Percentiles rank a stretch among this genome's conserved stretches.
Conservation (phyloP, 805 yeast genomes). For the Aciculoconidium aculeatum region DNA sequence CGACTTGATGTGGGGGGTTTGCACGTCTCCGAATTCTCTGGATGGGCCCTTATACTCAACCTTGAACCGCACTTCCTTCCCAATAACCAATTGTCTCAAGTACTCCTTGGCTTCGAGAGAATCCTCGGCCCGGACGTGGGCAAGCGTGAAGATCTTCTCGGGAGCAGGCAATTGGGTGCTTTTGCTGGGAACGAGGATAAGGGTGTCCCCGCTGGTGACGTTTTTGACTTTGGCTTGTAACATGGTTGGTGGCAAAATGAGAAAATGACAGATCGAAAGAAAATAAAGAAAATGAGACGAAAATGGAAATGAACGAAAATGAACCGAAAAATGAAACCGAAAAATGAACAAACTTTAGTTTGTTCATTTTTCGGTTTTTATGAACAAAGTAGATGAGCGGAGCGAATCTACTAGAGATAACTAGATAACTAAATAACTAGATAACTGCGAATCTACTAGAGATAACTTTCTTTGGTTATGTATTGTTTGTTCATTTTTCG, state of each 20-base stretch:
- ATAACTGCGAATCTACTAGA: too few relatives aligned
- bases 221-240: slow-evolving; percentile 64
- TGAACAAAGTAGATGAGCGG: too few relatives aligned
- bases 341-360: too few relatives aligned
- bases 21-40: slow-evolving; percentile 68
- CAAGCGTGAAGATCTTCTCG: slow-evolving; percentile 61
- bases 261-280: too few relatives aligned
- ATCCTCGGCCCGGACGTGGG: slow-evolving; percentile 55
- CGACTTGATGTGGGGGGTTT: slow-evolving; percentile 57
- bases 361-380: too few relatives aligned
- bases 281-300: too few relatives aligned
- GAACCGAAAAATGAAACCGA: neutral
- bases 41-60: slow-evolving; percentile 47
- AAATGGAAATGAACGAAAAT: neutral
- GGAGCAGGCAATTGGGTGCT: slow-evolving; percentile 37
- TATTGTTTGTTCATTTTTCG: too few relatives aligned
- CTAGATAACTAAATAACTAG: too few relatives aligned
- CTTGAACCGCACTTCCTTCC: slow-evolving; percentile 56
- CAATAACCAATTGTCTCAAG: slow-evolving; percentile 56
- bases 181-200: slow-evolving; percentile 50
- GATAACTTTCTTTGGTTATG: too few relatives aligned
- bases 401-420: too few relatives aligned
- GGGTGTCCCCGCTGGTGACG: slow-evolving; percentile 66
- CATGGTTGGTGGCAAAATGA: too few relatives aligned
- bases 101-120: slow-evolving; percentile 58